Evolutionary conservation across 495 filamentous ascomycete species (phyloP).

Genomic region (Lepidopterella palustris): DNA sequence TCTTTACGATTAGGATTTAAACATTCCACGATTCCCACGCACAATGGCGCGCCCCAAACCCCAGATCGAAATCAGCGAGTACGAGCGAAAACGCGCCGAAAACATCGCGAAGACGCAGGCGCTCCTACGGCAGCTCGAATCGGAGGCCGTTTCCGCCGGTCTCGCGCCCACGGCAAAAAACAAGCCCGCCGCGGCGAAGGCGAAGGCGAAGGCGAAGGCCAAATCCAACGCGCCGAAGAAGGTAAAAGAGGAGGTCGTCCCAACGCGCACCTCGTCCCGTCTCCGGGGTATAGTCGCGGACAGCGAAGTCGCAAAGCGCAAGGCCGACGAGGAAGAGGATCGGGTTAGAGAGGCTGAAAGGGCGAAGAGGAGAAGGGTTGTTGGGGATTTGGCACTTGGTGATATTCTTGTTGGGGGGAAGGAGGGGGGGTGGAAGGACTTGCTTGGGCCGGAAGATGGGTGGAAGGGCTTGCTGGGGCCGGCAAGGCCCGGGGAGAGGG

Average conservation of each 20-base stretch:
- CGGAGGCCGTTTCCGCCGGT: slow-evolving; percentile 50
- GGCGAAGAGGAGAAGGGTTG: slow-evolving; percentile 65
- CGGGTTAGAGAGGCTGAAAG: slow-evolving; percentile 53
- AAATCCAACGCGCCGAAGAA: slow-evolving; percentile 48
- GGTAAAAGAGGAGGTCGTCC: slow-evolving; percentile 42
- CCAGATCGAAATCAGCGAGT: slow-evolving; percentile 50
- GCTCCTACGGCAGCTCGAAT: slow-evolving; percentile 45
- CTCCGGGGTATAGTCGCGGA: slow-evolving; percentile 61
- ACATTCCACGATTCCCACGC: no score
- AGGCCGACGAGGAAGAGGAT: slow-evolving; percentile 66
- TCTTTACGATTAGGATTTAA: no score
- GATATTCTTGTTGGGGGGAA: slow-evolving; percentile 78
- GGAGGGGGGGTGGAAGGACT: no score
- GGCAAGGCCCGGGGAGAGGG: slow-evolving; percentile 70
- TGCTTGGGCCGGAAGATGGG: slow-evolving; percentile 49
- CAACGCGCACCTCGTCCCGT: slow-evolving; percentile 60
- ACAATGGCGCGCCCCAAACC: slow-evolving; percentile 24
- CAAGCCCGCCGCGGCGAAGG: slow-evolving; percentile 18
- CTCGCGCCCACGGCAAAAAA: slow-evolving; percentile 43
- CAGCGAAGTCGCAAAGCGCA: slow-evolving; percentile 69
- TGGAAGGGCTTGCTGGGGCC: slow-evolving; percentile 50
- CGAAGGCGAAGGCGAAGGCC: slow-evolving; percentile 37
- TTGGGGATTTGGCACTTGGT: slow-evolving; percentile 62
- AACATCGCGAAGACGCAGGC: slow-evolving; percentile 72
- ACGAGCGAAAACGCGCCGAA: slow-evolving; percentile 61